A percentile compares a stretch with the other conserved stretches of the same genome.
These are phyloP conservation scores for Casuarina glauca DNA, from an alignment of 306 rosid genomes.

Conservation along the genomic window DNA sequence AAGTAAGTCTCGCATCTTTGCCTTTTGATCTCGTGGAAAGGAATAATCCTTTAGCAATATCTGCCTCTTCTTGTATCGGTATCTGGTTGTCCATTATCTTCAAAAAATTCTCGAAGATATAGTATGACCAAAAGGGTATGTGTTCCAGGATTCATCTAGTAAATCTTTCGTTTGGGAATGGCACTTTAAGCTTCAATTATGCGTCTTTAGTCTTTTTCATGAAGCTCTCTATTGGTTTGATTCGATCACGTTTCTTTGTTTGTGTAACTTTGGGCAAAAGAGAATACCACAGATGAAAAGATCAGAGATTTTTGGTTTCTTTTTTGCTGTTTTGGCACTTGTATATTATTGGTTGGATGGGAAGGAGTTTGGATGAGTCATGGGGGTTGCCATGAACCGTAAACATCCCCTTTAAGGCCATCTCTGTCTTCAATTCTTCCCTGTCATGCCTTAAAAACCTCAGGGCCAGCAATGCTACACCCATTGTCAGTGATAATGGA, in stretches of 20 bases:
- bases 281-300: conserved; percentile 28
- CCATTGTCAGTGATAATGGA: conserved; percentile 51
- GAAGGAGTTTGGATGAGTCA: conserved; percentile 84
- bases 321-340: conserved; percentile 19
- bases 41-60: background rate
- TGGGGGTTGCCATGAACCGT: conserved; percentile 94
- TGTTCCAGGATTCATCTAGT: too few species aligned
- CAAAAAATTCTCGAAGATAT: too few species aligned
- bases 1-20: background rate
- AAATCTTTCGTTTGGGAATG: background rate
- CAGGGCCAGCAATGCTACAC: conserved; percentile 59
- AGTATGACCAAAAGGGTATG: too few species aligned
- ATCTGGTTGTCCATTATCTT: background rate
- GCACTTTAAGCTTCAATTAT: background rate
- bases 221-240: background rate
- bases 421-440: conserved; percentile 85
- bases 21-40: background rate
- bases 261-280: conserved; percentile 26
- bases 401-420: conserved; percentile 58
- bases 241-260: background rate
- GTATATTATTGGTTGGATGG: conserved; percentile 67
- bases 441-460: conserved; percentile 76
- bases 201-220: background rate
- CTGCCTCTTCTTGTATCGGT: background rate
- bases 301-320: conserved; percentile 23